These are phyloP conservation scores for Geosiphon pyriformis DNA, from an alignment of 192 early-diverging fungal species.

Conservation along the genomic window DNA sequence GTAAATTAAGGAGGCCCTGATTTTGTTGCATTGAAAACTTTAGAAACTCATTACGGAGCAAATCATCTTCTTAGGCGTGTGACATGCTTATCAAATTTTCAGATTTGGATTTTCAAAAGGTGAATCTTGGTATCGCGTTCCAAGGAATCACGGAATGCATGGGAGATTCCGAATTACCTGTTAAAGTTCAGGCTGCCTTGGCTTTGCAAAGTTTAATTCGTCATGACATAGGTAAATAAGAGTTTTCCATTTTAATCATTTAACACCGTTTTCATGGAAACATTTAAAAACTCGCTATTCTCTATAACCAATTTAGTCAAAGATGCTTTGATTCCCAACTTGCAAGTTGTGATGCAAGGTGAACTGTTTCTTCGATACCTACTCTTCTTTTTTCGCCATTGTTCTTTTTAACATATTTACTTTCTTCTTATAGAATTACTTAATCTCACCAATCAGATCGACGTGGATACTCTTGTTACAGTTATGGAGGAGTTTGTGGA, in stretches of 20 bases:
- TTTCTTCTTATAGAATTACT: slow-evolving; percentile 49
- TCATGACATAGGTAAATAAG: slow-evolving; percentile 50
- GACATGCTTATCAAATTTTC: slow-evolving; percentile 52
- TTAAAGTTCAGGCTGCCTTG: slow-evolving; percentile 81
- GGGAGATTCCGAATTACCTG: slow-evolving; percentile 77
- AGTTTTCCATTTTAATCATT: background rate
- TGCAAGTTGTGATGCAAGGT: slow-evolving; percentile 83
- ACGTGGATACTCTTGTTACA: slow-evolving; percentile 80
- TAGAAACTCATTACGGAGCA: slow-evolving; percentile 32
- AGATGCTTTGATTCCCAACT: slow-evolving; percentile 69
- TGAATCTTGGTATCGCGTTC: slow-evolving; percentile 45
- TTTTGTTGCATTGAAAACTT: too few species aligned
- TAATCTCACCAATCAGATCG: slow-evolving; percentile 85
- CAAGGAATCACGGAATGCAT: slow-evolving; percentile 57
- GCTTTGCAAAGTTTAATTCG: slow-evolving; percentile 75
- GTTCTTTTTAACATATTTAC: slow-evolving; percentile 14
- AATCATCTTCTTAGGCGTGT: slow-evolving; percentile 32
- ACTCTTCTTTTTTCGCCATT: too few species aligned
- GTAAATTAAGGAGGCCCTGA: too few species aligned
- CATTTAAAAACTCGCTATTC: background rate
- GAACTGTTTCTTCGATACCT: too few species aligned
- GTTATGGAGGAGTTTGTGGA: slow-evolving; percentile 92
- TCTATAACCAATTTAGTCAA: slow-evolving; percentile 34
- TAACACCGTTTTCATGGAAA: background rate
- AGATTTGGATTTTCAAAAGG: slow-evolving; percentile 52